phyloP scores from a whole-genome alignment of 1,284 basidiomycete genomes.

The Ustilago curta region DNA sequence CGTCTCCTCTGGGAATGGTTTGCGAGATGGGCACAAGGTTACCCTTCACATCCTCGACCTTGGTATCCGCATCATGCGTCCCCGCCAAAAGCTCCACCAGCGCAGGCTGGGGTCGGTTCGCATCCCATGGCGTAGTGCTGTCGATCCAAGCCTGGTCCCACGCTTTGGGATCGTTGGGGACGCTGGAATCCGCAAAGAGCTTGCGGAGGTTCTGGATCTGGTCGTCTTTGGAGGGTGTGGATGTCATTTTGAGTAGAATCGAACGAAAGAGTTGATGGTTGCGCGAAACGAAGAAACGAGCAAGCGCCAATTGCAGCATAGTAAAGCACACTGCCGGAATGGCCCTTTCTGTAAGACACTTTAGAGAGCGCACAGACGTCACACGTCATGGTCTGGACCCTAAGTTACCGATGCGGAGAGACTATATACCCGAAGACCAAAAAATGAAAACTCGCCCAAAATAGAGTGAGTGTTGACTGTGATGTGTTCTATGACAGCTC shows the following conservation, averaged over 20 bases:
- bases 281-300: background rate
- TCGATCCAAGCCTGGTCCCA: slow-evolving; percentile 59
- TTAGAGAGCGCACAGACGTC: background rate
- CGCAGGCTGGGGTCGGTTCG: slow-evolving; percentile 45
- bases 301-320: background rate
- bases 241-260: background rate
- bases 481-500: too few relatives aligned
- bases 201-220: slow-evolving; percentile 36
- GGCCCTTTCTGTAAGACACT: too few relatives aligned
- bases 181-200: slow-evolving; percentile 38
- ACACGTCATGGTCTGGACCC: slow-evolving; percentile 3
- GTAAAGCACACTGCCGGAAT: too few relatives aligned
- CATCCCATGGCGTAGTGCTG: slow-evolving; percentile 55
- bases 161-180: slow-evolving; percentile 48
- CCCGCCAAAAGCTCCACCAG: slow-evolving; percentile 43
- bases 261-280: background rate
- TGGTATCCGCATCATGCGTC: slow-evolving; percentile 27
- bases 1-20: slow-evolving; percentile 25
- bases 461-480: too few relatives aligned
- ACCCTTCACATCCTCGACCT: slow-evolving; percentile 20
- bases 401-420: background rate
- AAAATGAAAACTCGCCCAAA: too few relatives aligned
- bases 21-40: slow-evolving; percentile 21
- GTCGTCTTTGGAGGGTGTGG: slow-evolving; percentile 22
- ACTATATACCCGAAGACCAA: too few relatives aligned